phyloP scores from a whole-genome alignment of 2,329 filamentous ascomycete species.

The Sordariomycetes sp. region DNA sequence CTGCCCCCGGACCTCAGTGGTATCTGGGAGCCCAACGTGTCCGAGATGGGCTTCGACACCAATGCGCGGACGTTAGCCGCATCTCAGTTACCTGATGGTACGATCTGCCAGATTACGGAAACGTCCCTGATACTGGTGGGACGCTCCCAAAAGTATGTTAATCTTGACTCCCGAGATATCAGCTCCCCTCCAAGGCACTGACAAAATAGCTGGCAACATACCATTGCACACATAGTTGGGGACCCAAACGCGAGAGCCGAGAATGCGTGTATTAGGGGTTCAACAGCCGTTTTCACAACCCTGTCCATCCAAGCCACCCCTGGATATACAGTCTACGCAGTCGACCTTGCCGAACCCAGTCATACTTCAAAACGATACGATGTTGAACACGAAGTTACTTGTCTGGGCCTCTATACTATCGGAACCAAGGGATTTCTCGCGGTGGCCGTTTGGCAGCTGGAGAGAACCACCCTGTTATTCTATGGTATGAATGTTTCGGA shows the following conservation, averaged over 20 bases:
- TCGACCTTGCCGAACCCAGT: neutral
- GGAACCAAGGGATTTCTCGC: constrained; percentile 11
- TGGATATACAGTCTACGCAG: neutral
- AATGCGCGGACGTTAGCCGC: constrained; percentile 40
- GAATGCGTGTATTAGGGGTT: constrained; percentile 28
- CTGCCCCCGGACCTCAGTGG: constrained; percentile 36
- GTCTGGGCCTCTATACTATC: constrained; percentile 21
- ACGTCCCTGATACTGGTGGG: constrained; percentile 24
- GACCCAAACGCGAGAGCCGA: constrained; percentile 19
- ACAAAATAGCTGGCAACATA: constrained; percentile 15
- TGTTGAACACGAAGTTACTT: constrained; percentile 31
- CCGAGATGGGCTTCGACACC: constrained; percentile 37
- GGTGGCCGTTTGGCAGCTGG: constrained; percentile 16
- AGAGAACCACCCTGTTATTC: constrained; percentile 2
- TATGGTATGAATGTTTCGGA: constrained; percentile 1
- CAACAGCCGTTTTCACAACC: constrained; percentile 28
- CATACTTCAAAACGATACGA: neutral
- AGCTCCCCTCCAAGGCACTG: neutral
- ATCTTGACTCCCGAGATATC: neutral
- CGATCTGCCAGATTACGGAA: constrained; percentile 45
- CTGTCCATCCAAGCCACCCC: constrained; percentile 15
- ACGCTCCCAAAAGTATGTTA: neutral
- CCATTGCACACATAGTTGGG: constrained; percentile 20
- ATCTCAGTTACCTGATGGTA: constrained; percentile 20
- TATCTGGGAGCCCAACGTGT: constrained; percentile 28